phyloP scores from a whole-genome alignment of 495 filamentous ascomycete species.

The Penicillium parvum region DNA sequence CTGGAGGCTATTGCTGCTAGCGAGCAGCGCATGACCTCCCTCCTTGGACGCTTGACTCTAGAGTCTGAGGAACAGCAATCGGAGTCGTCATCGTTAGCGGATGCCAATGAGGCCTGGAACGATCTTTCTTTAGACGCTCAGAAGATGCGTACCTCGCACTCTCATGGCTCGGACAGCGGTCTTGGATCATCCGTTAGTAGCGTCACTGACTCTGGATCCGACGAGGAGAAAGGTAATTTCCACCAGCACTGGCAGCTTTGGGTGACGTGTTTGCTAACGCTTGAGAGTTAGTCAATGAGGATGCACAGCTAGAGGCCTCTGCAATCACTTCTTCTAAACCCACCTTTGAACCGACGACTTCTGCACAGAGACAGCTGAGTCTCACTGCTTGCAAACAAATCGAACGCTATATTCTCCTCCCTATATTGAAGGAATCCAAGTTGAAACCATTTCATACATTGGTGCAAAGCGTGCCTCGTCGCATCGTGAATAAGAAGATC shows the following conservation, averaged over 20 bases:
- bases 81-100: neutral
- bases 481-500: slow-evolving; percentile 76
- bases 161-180: slow-evolving; percentile 49
- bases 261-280: neutral
- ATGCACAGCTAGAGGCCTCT: slow-evolving; percentile 35
- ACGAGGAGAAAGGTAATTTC: slow-evolving; percentile 18
- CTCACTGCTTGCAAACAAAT: slow-evolving; percentile 51
- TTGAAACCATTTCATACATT: slow-evolving; percentile 77
- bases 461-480: slow-evolving; percentile 66
- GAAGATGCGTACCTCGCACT: slow-evolving; percentile 25
- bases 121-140: slow-evolving; percentile 4
- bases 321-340: slow-evolving; percentile 44
- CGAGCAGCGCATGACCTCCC: slow-evolving; percentile 46
- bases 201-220: slow-evolving; percentile 16
- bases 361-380: slow-evolving; percentile 42
- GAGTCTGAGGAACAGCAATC: slow-evolving; percentile 19
- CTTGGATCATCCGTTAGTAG: slow-evolving; percentile 53
- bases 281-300: slow-evolving; percentile 20
- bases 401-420: slow-evolving; percentile 51
- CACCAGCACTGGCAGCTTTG: too few relatives aligned
- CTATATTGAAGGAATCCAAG: slow-evolving; percentile 48
- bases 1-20: slow-evolving; percentile 44
- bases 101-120: neutral
- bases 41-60: slow-evolving; percentile 41
- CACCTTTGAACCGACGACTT: slow-evolving; percentile 18